phyloP scores from a whole-genome alignment of 2,329 filamentous ascomycete species.

The Cladosporium phlei region DNA sequence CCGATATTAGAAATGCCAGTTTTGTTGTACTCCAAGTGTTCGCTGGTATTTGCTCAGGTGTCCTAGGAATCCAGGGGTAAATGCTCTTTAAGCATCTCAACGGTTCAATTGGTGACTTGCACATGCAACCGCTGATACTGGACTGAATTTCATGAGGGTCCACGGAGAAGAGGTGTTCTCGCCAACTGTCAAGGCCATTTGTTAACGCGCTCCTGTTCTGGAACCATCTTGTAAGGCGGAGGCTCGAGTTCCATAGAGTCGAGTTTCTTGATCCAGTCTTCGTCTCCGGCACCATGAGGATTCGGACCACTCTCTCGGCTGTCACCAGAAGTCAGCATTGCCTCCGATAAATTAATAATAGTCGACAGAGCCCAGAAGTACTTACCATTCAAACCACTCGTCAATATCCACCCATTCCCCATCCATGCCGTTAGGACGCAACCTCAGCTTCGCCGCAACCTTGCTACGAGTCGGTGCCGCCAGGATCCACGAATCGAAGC shows the following conservation, averaged over 20 bases:
- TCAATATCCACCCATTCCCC: conserved; percentile 26
- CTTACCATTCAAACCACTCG: conserved; percentile 23
- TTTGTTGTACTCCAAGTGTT: too few species aligned
- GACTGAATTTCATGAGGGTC: too few species aligned
- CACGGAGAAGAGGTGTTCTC: too few species aligned
- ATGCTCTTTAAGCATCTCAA: too few species aligned
- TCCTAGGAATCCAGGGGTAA: too few species aligned
- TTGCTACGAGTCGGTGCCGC: conserved; percentile 14
- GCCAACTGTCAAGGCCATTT: background rate
- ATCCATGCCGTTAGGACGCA: conserved; percentile 28
- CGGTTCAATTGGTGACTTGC: too few species aligned
- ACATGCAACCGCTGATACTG: too few species aligned
- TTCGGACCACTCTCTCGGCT: background rate
- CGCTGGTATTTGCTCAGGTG: too few species aligned
- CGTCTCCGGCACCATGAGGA: background rate
- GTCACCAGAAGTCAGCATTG: background rate
- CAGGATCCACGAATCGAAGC: conserved; percentile 24
- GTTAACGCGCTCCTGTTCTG: background rate
- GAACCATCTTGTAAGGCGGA: background rate
- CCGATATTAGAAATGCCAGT: too few species aligned
- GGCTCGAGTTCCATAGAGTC: background rate
- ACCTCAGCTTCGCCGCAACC: conserved; percentile 20
- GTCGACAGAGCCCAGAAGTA: background rate
- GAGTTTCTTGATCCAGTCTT: background rate
- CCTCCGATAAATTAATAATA: background rate